phyloP scores from a whole-genome alignment of 73 alveolate species.

The Paramecium caudatum region DNA sequence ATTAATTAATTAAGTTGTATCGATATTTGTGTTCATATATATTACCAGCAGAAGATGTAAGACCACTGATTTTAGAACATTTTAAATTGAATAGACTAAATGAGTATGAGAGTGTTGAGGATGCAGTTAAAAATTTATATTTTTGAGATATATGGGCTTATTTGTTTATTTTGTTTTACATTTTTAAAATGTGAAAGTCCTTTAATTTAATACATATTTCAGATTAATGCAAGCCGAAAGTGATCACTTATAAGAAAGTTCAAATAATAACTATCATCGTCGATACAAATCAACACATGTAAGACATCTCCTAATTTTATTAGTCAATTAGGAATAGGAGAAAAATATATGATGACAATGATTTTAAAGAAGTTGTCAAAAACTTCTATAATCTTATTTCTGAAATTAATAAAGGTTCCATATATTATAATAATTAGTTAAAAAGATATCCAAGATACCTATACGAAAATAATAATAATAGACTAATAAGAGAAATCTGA shows the following conservation, averaged over 20 bases:
- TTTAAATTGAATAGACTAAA: conserved; percentile 40
- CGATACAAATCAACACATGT: neutral
- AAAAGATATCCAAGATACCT: neutral
- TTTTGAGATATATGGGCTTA: conserved; percentile 54
- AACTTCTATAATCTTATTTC: conserved; percentile 35
- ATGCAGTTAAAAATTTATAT: conserved; percentile 47
- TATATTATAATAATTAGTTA: neutral
- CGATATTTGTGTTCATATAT: conserved; percentile 38
- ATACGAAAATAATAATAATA: neutral
- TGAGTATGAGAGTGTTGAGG: conserved; percentile 18
- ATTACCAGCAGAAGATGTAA: conserved; percentile 63
- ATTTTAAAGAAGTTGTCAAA: conserved; percentile 64
- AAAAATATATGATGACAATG: conserved; percentile 58
- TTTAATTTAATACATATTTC: conserved; percentile 42
- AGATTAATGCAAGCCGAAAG: conserved; percentile 30
- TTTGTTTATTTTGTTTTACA: conserved; percentile 31
- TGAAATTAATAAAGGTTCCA: conserved; percentile 30
- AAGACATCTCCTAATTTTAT: neutral
- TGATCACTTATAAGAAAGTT: conserved; percentile 19
- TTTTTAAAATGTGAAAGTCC: conserved; percentile 30
- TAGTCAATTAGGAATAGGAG: conserved; percentile 48
- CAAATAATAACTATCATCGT: neutral
- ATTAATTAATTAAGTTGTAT: conserved; percentile 57
- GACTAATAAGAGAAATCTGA: neutral
- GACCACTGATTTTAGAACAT: conserved; percentile 1